These are phyloP conservation scores for Phytopythium montanum DNA, from an alignment of 352 stramenopile species.

Conservation along the genomic window DNA sequence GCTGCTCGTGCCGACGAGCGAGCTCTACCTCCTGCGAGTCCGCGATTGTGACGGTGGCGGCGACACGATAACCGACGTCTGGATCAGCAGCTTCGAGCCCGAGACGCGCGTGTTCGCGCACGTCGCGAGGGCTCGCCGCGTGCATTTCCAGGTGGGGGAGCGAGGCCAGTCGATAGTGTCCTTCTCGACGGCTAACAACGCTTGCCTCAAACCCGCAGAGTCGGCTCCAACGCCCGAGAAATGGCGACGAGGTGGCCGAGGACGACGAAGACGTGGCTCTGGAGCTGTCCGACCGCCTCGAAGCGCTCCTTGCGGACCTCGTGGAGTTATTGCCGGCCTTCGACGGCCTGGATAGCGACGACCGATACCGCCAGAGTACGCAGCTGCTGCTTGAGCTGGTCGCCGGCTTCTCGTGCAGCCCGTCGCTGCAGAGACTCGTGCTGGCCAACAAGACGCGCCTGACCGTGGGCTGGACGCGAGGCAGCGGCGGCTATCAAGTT, in stretches of 20 bases:
- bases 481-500: neutral
- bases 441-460: slow-evolving; percentile 44
- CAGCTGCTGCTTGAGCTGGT: slow-evolving; percentile 46
- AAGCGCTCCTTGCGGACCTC: slow-evolving; percentile 23
- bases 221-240: neutral
- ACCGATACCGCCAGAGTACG: slow-evolving; percentile 10
- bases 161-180: neutral
- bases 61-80: slow-evolving; percentile 19
- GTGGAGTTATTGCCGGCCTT: slow-evolving; percentile 24
- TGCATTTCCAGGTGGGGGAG: slow-evolving; percentile 41
- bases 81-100: slow-evolving; percentile 62
- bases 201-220: neutral
- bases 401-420: slow-evolving; percentile 23
- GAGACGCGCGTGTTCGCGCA: slow-evolving; percentile 54
- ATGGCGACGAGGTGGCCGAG: neutral
- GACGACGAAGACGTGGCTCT: neutral
- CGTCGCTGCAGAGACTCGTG: slow-evolving; percentile 39
- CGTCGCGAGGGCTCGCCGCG: slow-evolving; percentile 27
- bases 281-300: slow-evolving; percentile 1
- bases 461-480: slow-evolving; percentile 1
- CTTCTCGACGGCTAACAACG: neutral
- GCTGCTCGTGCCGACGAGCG: slow-evolving; percentile 39
- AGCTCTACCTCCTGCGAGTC: slow-evolving; percentile 48
- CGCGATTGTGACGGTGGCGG: neutral
- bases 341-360: neutral